These are phyloP conservation scores for Davidsoniella virescens DNA, from an alignment of 2,329 filamentous ascomycete genomes.

Conservation along the genomic window DNA sequence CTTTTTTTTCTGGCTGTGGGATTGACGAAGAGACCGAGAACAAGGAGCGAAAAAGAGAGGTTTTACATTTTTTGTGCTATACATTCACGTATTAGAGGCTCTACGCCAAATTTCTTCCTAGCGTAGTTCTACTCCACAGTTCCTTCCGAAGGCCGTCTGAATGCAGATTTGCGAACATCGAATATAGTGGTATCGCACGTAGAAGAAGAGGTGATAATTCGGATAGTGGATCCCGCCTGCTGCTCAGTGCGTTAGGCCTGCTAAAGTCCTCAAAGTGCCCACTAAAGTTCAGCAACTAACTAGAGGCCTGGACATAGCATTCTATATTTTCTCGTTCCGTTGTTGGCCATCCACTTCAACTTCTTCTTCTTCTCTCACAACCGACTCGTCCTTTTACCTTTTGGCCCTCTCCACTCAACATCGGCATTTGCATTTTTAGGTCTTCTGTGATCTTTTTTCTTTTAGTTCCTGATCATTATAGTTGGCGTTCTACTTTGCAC, in stretches of 20 bases:
- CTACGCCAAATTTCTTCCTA: too few species aligned
- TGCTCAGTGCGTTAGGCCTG: too few species aligned
- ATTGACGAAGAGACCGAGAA: too few species aligned
- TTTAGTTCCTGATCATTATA: slow-evolving; percentile 3
- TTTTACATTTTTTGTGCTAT: too few species aligned
- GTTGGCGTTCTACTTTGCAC: slow-evolving; percentile 11
- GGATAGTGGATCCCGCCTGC: too few species aligned
- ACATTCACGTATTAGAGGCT: too few species aligned
- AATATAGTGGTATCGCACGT: too few species aligned
- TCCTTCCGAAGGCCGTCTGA: too few species aligned
- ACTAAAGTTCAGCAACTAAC: neutral
- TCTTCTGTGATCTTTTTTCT: slow-evolving; percentile 1
- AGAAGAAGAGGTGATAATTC: too few species aligned
- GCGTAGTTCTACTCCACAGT: too few species aligned
- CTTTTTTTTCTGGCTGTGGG: neutral
- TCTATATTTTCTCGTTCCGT: neutral
- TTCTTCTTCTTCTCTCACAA: slow-evolving; percentile 2
- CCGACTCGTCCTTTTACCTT: slow-evolving; percentile 4
- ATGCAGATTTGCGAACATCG: too few species aligned
- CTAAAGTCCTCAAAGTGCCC: neutral
- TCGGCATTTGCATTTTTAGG: neutral
- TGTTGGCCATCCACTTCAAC: neutral
- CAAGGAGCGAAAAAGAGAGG: too few species aligned
- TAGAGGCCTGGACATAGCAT: neutral
- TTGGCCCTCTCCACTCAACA: neutral